Evolutionary conservation across 805 yeast species (phyloP).

Genomic region (Zygosaccharomyces rouxii): DNA sequence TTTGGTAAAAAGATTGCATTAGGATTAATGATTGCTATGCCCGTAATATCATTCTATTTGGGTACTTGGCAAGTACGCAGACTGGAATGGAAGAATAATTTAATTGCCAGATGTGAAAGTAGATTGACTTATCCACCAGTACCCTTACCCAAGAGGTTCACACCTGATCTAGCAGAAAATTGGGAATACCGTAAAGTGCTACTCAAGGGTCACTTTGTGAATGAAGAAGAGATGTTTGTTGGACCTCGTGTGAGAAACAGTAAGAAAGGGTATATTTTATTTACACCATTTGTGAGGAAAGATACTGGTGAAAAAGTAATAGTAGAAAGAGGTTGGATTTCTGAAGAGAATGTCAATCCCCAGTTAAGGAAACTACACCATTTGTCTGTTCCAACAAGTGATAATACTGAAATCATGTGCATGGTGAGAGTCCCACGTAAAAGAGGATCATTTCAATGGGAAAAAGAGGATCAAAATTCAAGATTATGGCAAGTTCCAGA

Average conservation of each 20-base stretch:
- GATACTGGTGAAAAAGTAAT: slow-evolving; percentile 59
- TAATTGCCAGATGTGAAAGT: slow-evolving; percentile 80
- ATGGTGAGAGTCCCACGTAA: slow-evolving; percentile 64
- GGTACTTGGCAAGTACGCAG: slow-evolving; percentile 94
- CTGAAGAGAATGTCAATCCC: slow-evolving; percentile 62
- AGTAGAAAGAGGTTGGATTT: slow-evolving; percentile 90
- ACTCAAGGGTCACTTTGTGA: slow-evolving; percentile 75
- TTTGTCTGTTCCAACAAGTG: slow-evolving; percentile 65
- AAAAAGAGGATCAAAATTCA: slow-evolving; percentile 60
- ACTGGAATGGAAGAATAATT: slow-evolving; percentile 78
- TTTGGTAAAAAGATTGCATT: slow-evolving; percentile 35
- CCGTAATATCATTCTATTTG: slow-evolving; percentile 74
- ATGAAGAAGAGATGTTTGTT: slow-evolving; percentile 81
- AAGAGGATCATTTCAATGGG: slow-evolving; percentile 63
- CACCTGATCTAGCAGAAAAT: slow-evolving; percentile 61
- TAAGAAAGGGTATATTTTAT: slow-evolving; percentile 68
- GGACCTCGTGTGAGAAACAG: slow-evolving; percentile 83
- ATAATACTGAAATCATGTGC: slow-evolving; percentile 60
- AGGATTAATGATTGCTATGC: slow-evolving; percentile 60
- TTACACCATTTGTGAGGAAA: slow-evolving; percentile 75
- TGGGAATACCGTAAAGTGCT: slow-evolving; percentile 79
- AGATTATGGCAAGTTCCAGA: slow-evolving; percentile 77
- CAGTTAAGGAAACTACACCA: slow-evolving; percentile 54
- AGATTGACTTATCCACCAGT: slow-evolving; percentile 68
- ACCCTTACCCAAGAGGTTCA: slow-evolving; percentile 62